A percentile compares a stretch with the other conserved stretches of the same genome.
Evolutionary conservation across 2,329 filamentous ascomycete genomes (phyloP).

Genomic region (Cladosporium sp.): DNA sequence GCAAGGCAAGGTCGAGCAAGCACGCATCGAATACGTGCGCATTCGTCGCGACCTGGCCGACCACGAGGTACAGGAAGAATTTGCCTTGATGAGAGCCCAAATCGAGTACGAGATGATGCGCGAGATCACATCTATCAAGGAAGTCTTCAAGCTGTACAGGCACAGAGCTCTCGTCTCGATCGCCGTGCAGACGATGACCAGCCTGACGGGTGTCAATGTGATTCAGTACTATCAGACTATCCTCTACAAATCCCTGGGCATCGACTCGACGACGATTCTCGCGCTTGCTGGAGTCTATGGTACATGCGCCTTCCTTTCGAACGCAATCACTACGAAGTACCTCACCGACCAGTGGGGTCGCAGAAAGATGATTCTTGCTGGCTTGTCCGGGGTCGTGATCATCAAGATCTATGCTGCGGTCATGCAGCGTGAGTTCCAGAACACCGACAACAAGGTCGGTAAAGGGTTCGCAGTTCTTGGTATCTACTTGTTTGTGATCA

Average conservation of each 20-base stretch:
- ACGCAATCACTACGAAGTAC: conserved; percentile 49
- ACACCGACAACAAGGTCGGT: conserved; percentile 51
- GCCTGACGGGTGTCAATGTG: conserved; percentile 55
- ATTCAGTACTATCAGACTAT: conserved; percentile 48
- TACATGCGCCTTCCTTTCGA: conserved; percentile 49
- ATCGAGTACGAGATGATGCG: conserved; percentile 54
- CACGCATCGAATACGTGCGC: conserved; percentile 57
- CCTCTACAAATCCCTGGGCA: conserved; percentile 53
- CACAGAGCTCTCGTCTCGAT: conserved; percentile 52
- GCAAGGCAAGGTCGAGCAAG: conserved; percentile 64
- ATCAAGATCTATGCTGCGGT: conserved; percentile 57
- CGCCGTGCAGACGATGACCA: conserved; percentile 56
- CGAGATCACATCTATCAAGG: conserved; percentile 49
- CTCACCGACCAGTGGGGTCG: conserved; percentile 57
- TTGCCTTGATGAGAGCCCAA: conserved; percentile 47
- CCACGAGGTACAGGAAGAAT: conserved; percentile 57
- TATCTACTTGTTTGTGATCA: conserved; percentile 56
- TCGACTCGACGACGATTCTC: conserved; percentile 47
- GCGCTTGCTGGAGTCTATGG: conserved; percentile 54
- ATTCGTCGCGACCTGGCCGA: conserved; percentile 71
- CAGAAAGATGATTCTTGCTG: conserved; percentile 55
- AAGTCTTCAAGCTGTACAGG: conserved; percentile 51
- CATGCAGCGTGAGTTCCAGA: conserved; percentile 55
- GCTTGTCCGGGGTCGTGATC: conserved; percentile 49
- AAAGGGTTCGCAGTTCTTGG: conserved; percentile 58